phyloP scores from a whole-genome alignment of 2,329 filamentous ascomycete species.

The Calonectria pteridis region DNA sequence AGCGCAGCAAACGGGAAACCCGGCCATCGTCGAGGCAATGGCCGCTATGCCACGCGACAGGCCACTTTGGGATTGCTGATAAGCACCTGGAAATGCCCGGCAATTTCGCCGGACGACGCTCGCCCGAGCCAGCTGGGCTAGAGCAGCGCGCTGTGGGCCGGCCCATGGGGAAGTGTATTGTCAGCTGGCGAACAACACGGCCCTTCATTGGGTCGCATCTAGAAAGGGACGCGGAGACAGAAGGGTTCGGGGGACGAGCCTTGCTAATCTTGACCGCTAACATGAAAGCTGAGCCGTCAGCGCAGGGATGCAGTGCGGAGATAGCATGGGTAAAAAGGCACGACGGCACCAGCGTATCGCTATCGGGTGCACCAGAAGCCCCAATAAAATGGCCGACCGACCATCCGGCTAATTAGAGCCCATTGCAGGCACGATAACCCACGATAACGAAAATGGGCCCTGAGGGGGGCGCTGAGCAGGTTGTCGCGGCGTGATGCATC shows the following conservation, averaged over 20 bases:
- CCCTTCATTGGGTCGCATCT: background rate
- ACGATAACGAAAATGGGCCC: slow-evolving; percentile 3
- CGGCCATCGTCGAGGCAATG: background rate
- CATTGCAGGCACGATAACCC: background rate
- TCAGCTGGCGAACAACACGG: background rate
- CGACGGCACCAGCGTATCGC: background rate
- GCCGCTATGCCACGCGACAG: background rate
- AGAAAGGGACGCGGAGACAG: background rate
- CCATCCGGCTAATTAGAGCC: background rate
- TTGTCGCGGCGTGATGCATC: background rate
- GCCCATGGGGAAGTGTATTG: background rate
- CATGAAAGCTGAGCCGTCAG: background rate
- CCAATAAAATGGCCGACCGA: background rate
- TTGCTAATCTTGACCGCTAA: background rate
- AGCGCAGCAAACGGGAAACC: slow-evolving; percentile 2
- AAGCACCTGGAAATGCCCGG: background rate
- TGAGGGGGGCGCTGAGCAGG: background rate
- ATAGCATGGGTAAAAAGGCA: background rate
- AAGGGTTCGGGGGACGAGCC: background rate
- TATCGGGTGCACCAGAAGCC: background rate
- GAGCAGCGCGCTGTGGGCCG: background rate
- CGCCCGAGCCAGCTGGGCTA: background rate
- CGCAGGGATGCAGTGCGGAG: background rate
- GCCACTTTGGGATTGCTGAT: background rate
- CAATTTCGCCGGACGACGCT: background rate